Conservation (phyloP, 2,329 filamentous ascomycete species). For the Venturia oleaginea region DNA sequence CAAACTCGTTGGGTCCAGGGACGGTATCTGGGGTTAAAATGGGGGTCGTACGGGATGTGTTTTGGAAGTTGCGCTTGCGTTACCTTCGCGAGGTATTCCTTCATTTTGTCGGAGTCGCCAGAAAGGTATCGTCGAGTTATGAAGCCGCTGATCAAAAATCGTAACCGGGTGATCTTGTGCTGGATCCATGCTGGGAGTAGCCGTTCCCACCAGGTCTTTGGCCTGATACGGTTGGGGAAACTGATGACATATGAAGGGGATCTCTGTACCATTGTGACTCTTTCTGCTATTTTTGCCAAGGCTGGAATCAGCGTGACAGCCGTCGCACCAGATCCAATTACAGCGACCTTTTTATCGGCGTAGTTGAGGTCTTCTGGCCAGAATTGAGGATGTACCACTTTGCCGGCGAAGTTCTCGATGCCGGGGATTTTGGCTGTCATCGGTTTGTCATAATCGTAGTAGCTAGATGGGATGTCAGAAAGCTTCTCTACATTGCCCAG, state of each 20-base stretch:
- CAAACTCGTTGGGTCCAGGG: slow-evolving; percentile 67
- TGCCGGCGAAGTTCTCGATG: slow-evolving; percentile 55
- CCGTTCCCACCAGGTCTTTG: slow-evolving; percentile 9
- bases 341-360: slow-evolving; percentile 55
- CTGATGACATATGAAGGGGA: slow-evolving; percentile 62
- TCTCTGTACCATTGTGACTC: slow-evolving; percentile 73
- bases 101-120: slow-evolving; percentile 42
- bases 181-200: slow-evolving; percentile 19
- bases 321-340: slow-evolving; percentile 72
- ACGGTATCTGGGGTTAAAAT: slow-evolving; percentile 41
- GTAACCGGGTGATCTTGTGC: slow-evolving; percentile 40
- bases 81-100: slow-evolving; percentile 36
- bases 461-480: slow-evolving; percentile 24
- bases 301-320: slow-evolving; percentile 67
- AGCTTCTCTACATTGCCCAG: neutral
- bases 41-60: slow-evolving; percentile 30
- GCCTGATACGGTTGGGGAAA: slow-evolving; percentile 27
- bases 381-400: slow-evolving; percentile 61
- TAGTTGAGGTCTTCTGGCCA: slow-evolving; percentile 65
- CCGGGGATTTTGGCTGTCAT: slow-evolving; percentile 55
- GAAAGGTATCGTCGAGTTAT: slow-evolving; percentile 42
- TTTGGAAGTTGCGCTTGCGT: slow-evolving; percentile 44
- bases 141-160: slow-evolving; percentile 41
- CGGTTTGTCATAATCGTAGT: slow-evolving; percentile 63
- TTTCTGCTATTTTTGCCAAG: slow-evolving; percentile 53